Base-by-base conservation (phyloP, 2,329 filamentous ascomycete genomes). In the Aphanocladium album region DNA sequence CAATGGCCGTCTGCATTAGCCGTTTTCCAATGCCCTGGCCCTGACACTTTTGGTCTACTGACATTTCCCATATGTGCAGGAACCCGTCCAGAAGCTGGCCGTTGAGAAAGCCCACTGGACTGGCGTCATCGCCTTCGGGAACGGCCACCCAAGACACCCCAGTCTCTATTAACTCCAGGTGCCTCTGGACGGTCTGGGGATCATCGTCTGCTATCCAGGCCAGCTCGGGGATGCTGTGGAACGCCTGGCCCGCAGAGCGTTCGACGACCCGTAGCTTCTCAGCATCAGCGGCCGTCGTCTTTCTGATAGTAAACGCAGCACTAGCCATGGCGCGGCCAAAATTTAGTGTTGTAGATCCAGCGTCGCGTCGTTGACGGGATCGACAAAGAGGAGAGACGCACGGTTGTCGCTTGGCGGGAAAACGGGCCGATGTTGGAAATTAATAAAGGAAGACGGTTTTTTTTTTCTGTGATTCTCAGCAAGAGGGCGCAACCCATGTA, bases 1-100 rank as follows among this genome's bases (percentile, higher is more conserved):
- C 23, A 9, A 59, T 21, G 14, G 59, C 62, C 12, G 46, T 21
- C 39, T 43, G 33, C 33, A 64, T 35, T 8, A 64, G 47, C 12
- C 35, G 45, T 23, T 59, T 54, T 11, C 62, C 62, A 21, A 64
- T 57, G 11, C 62, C 61, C 30, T 60, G 60, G 2, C 56, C 49
- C 53, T 63, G 54, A n/a, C 53, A 43, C 5, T 54, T n/a, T 5
- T 41, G 43, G 41, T 47, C 23, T 2, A 64, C 62, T 2, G 63
- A 63, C 60, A 61, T 63, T 54, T 64, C 60, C 60, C 62, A 64
- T 7, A 64, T 60, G 60, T 64, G 59, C 27, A 62, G 37, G 27
- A 53, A 45, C 16, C 60, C 62, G 7, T 61, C 47, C n/a, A 63
- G 21, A 1, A 60, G 21, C 33, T 61, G 47, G 57, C 62, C 57